Percentiles rank a stretch among this genome's conserved stretches.
phyloP scores from a whole-genome alignment of 164 flowering plant species.

The Umbellularia californica region DNA sequence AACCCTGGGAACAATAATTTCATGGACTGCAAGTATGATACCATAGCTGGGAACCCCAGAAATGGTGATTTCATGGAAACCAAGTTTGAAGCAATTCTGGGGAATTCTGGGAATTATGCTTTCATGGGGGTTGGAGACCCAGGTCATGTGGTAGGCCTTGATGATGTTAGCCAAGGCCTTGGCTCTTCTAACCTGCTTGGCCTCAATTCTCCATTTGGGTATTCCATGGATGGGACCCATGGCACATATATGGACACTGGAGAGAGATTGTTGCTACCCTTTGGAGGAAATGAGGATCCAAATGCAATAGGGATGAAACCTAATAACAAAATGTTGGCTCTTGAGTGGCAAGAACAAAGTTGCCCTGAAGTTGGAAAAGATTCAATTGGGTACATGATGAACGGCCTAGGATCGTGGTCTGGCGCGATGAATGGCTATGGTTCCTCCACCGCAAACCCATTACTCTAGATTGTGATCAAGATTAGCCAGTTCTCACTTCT shows the following conservation, averaged over 20 bases:
- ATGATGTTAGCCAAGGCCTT: slow-evolving; percentile 25
- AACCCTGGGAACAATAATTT: slow-evolving; percentile 18
- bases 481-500: neutral
- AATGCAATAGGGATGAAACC: slow-evolving; percentile 4
- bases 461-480: neutral
- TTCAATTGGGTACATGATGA: slow-evolving; percentile 4
- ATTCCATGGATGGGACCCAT: slow-evolving; percentile 6
- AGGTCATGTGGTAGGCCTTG: slow-evolving; percentile 8
- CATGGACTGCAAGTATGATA: slow-evolving; percentile 10
- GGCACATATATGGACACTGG: neutral
- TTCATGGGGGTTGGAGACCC: slow-evolving; percentile 35
- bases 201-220: slow-evolving; percentile 12
- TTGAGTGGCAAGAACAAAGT: slow-evolving; percentile 71
- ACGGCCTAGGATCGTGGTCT: slow-evolving; percentile 7
- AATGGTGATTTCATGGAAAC: slow-evolving; percentile 33
- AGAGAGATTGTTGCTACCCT: slow-evolving; percentile 5
- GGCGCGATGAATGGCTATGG: slow-evolving; percentile 11
- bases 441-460: slow-evolving; percentile 2
- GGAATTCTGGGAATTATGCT: slow-evolving; percentile 31
- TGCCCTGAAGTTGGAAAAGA: slow-evolving; percentile 1
- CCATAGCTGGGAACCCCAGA: slow-evolving; percentile 28
- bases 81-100: slow-evolving; percentile 21
- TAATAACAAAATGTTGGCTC: slow-evolving; percentile 44
- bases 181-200: slow-evolving; percentile 24
- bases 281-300: slow-evolving; percentile 8